These are phyloP conservation scores for Ophiostoma sp. DNA, from an alignment of 2,329 filamentous ascomycete species.

Conservation along the genomic window DNA sequence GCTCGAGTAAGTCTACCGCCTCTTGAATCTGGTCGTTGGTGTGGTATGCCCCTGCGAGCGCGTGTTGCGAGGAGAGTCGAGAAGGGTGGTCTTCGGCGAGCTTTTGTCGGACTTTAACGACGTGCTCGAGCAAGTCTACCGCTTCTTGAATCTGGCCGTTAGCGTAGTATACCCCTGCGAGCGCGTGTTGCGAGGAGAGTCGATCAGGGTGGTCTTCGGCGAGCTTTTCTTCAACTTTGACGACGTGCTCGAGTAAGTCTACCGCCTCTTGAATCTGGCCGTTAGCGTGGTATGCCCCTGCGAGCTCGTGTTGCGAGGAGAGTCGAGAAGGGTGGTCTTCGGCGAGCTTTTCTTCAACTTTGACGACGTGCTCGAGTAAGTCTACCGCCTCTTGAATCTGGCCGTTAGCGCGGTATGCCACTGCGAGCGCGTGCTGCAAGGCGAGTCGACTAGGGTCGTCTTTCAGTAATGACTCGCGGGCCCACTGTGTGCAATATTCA, in stretches of 20 bases:
- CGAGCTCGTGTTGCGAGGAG: conserved; percentile 7
- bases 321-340: conserved; percentile 19
- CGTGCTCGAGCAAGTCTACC: too few relatives aligned
- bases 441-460: conserved; percentile 18
- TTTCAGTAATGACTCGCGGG: conserved; percentile 17
- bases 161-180: conserved; percentile 26
- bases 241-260: too few relatives aligned
- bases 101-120: too few relatives aligned
- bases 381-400: conserved; percentile 31
- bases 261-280: conserved; percentile 26
- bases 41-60: conserved; percentile 26
- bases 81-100: not conserved
- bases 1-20: conserved; percentile 5
- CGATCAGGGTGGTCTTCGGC: not conserved
- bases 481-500: conserved; percentile 19
- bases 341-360: conserved; percentile 20
- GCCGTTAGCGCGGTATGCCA: conserved; percentile 28
- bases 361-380: not conserved
- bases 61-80: conserved; percentile 8
- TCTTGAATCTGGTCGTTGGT: conserved; percentile 25
- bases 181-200: conserved; percentile 13
- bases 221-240: too few relatives aligned
- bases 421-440: conserved; percentile 27
- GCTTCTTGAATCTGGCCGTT: conserved; percentile 29
- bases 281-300: conserved; percentile 29